Evolutionary conservation across 768 basidiomycete species (phyloP), one percentile per base, ranked within the genome.

Genomic region (Pleurotus salmoneostramineus): DNA sequence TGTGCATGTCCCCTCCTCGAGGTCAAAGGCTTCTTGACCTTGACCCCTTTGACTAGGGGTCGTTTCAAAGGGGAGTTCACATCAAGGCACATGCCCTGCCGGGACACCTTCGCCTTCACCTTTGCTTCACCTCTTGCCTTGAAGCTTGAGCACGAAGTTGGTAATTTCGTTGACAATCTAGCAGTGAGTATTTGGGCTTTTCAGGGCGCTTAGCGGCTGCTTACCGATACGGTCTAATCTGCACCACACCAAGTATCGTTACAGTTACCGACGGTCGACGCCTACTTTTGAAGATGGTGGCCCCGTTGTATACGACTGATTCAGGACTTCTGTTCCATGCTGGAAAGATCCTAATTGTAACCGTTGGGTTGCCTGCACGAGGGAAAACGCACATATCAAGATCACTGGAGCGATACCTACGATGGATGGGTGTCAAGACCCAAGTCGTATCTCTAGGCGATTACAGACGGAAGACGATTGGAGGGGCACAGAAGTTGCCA

Each of bases 361-460:
- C 95, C 15, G 89, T 98, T 56, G 96, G 96, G 6, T 79, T 98
- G 3, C 95, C 95, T 46, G 95, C 96, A 1, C 84, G 94, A 55
- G 94, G 95, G 35, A 97, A 97, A 75, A 99, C 97, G 0, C 97
- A 99, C 70, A 93, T 98, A 57, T 96, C 95, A 1, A 83, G 95
- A 40, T 88, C 96, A 5, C 80, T 98, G 10, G 96, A 98, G 70
- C 85, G 97, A n/a, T 99, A 99, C 72, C 82, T 99, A 1, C 82
- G 94, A 70, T 99, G 97, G 97, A 91, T 93, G 72, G 97, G 97
- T 33, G 92, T 99, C 56, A 98, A 96, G 72, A 96, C 94, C 0
- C 84, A 89, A 61, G 97, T 98, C 56, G 87, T 98, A 57, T 95
- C 94, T 5, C 77, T 99, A 7, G 97, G 97, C 17, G 97, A 99